These are phyloP conservation scores for Parastagonospora avenae DNA, from an alignment of 2,329 filamentous ascomycete species.

Conservation along the genomic window DNA sequence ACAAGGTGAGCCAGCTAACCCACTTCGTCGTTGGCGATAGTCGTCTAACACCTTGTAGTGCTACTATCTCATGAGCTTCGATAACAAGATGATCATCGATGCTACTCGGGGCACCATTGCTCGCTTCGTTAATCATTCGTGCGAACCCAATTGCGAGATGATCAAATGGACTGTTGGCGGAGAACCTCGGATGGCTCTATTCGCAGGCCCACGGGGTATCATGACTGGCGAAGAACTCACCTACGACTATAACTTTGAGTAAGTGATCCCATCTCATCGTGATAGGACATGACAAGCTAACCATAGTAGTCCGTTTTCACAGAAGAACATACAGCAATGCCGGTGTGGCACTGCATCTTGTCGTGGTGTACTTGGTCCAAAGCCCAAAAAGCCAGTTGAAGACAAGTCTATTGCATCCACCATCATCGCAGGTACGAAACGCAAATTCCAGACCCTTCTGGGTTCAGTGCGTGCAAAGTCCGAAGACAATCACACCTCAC, in stretches of 20 bases:
- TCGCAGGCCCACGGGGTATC: conserved; percentile 87
- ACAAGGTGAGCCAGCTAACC: conserved; percentile 67
- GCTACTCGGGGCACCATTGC: conserved; percentile 95
- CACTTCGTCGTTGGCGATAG: neutral
- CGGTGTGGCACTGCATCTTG: conserved; percentile 66
- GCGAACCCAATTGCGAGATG: conserved; percentile 95
- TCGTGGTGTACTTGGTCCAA: conserved; percentile 65
- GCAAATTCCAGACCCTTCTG: conserved; percentile 40
- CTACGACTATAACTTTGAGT: conserved; percentile 85
- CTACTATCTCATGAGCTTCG: conserved; percentile 98
- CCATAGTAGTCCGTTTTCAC: conserved; percentile 49
- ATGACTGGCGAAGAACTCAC: conserved; percentile 95
- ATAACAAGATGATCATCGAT: conserved; percentile 98
- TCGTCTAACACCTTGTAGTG: conserved; percentile 62
- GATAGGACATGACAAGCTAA: conserved; percentile 4
- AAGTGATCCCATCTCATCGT: conserved; percentile 30
- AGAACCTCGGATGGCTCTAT: conserved; percentile 94
- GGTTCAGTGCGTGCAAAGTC: conserved; percentile 23
- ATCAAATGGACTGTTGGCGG: conserved; percentile 96
- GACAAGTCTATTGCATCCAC: conserved; percentile 38
- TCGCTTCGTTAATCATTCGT: conserved; percentile 97
- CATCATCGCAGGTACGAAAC: conserved; percentile 40
- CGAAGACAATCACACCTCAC: conserved; percentile 31
- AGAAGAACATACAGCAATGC: conserved; percentile 67
- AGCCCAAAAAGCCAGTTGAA: conserved; percentile 54